These are phyloP conservation scores for Emiliania huxleyi DNA, from an alignment of 78 protist genomes.

Conservation along the genomic window DNA sequence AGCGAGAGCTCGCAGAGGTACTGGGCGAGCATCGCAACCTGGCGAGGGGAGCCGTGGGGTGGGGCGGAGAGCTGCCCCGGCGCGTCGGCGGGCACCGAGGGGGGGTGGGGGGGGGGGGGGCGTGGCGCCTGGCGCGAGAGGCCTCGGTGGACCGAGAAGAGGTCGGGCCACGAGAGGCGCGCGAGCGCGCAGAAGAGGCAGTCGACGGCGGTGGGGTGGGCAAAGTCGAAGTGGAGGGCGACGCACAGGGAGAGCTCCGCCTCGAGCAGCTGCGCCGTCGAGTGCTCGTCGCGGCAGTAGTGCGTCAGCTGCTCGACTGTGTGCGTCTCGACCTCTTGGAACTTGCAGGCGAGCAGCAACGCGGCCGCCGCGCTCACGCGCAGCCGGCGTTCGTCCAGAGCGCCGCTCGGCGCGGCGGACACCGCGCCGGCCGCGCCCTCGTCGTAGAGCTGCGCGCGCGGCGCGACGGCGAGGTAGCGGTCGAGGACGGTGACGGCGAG, in stretches of 20 bases:
- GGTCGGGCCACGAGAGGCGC: neutral
- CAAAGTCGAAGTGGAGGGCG: neutral
- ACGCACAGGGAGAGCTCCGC: neutral
- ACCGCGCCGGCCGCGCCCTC: neutral
- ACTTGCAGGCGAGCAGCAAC: neutral
- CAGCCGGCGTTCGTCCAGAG: neutral
- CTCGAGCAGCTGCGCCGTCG: neutral
- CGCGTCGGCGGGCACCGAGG: too few relatives aligned
- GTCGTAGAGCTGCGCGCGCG: neutral
- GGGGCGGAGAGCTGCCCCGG: too few relatives aligned
- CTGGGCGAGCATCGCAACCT: slow-evolving; percentile 19
- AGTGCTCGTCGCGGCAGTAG: neutral
- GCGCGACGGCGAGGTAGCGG: neutral
- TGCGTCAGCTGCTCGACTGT: neutral
- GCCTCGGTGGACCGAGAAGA: neutral
- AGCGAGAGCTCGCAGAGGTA: neutral
- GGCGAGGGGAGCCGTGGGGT: too few relatives aligned
- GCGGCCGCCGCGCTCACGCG: neutral
- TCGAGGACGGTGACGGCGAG: neutral
- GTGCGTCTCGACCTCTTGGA: neutral
- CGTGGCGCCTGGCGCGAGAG: neutral
- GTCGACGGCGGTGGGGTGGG: neutral
- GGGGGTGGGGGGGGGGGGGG: too few relatives aligned
- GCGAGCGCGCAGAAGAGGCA: neutral
- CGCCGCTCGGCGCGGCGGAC: neutral